phyloP scores from a whole-genome alignment of 768 basidiomycete species.

The Daedaleopsis nitida region DNA sequence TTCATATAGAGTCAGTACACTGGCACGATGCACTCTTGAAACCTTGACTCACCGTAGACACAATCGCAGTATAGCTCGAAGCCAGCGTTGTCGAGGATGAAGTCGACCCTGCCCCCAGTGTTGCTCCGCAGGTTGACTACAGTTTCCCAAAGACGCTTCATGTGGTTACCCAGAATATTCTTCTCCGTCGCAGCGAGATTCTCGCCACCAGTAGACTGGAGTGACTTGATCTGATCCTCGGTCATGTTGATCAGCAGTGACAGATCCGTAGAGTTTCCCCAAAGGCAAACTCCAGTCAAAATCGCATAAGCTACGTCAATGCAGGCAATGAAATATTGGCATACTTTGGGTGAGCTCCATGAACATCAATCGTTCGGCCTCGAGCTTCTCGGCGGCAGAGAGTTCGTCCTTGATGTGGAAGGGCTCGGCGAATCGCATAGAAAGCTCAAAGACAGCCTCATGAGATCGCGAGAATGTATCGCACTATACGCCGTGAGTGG shows the following conservation, averaged over 20 bases:
- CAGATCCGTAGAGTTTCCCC: constrained; percentile 97
- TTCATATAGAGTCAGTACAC: constrained; percentile 23
- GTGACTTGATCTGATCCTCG: constrained; percentile 93
- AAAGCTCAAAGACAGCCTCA: constrained; percentile 93
- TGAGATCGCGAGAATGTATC: constrained; percentile 93
- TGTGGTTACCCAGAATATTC: constrained; percentile 91
- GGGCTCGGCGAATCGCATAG: constrained; percentile 87
- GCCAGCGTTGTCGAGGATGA: constrained; percentile 87
- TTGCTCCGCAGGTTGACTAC: constrained; percentile 56
- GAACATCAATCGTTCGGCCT: constrained; percentile 85
- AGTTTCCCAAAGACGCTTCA: constrained; percentile 69
- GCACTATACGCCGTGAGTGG: constrained; percentile 50
- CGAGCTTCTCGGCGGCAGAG: constrained; percentile 56
- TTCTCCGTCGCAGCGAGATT: constrained; percentile 94
- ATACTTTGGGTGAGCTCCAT: constrained; percentile 88
- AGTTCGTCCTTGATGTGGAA: constrained; percentile 62
- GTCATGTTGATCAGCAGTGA: constrained; percentile 97
- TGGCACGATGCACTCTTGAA: neutral
- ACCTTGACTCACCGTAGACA: constrained; percentile 64
- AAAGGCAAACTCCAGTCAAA: constrained; percentile 73
- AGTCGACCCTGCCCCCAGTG: constrained; percentile 46
- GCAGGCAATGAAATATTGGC: constrained; percentile 16
- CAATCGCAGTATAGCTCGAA: constrained; percentile 88
- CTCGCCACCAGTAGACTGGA: constrained; percentile 97
- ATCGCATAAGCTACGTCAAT: neutral